Conservation (phyloP, 169 alveolate genomes). For the Cryptosporidium muris region DNA sequence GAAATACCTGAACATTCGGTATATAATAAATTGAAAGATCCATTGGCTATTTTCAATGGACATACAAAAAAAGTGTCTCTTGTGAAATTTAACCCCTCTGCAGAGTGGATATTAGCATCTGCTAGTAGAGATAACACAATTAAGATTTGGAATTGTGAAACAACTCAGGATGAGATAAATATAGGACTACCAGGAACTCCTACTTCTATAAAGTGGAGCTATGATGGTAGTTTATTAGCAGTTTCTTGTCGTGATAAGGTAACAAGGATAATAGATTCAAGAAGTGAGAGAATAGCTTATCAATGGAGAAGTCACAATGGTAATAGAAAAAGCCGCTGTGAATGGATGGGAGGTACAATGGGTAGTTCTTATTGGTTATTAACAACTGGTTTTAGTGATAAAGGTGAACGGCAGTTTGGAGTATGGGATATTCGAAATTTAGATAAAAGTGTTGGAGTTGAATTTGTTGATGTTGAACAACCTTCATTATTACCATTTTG, state of each 20-base stretch:
- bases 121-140: slow-evolving; percentile 88
- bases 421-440: slow-evolving; percentile 66
- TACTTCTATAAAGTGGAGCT: slow-evolving; percentile 60
- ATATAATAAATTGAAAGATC: slow-evolving; percentile 62
- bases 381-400: slow-evolving; percentile 68
- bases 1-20: slow-evolving; percentile 72
- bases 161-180: slow-evolving; percentile 67
- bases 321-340: slow-evolving; percentile 57
- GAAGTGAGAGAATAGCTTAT: slow-evolving; percentile 62
- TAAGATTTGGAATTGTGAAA: slow-evolving; percentile 87
- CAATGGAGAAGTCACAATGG: slow-evolving; percentile 70
- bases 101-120: slow-evolving; percentile 82
- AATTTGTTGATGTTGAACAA: slow-evolving; percentile 64
- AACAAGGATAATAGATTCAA: slow-evolving; percentile 61
- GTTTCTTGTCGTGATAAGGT: slow-evolving; percentile 61
- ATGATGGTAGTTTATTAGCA: slow-evolving; percentile 63
- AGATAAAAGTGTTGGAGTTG: slow-evolving; percentile 61
- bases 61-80: slow-evolving; percentile 82
- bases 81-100: slow-evolving; percentile 81
- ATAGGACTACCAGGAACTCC: slow-evolving; percentile 62
- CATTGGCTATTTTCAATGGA: slow-evolving; percentile 74
- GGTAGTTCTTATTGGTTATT: slow-evolving; percentile 61
- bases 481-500: slow-evolving; percentile 70
- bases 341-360: slow-evolving; percentile 72
- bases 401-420: slow-evolving; percentile 65